These are phyloP conservation scores for Capsicum chinense DNA, from an alignment of 257 asterid species.

Conservation along the genomic window DNA sequence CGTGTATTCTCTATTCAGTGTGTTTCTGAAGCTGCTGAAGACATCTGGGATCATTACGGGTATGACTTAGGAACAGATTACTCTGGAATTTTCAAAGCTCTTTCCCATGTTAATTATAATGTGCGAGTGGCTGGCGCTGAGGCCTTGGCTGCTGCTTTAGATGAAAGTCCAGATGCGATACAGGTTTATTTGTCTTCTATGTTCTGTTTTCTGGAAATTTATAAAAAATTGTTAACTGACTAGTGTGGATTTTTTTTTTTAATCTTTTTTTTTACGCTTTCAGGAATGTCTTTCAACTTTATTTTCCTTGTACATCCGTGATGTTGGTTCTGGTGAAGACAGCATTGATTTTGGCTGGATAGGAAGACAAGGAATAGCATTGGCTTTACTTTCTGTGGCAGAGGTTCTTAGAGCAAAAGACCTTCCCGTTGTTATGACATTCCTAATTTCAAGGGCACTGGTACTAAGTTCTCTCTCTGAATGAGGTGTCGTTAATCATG, in stretches of 20 bases:
- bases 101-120: conserved; percentile 80
- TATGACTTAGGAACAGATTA: conserved; percentile 87
- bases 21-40: conserved; percentile 91
- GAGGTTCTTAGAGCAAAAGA: conserved; percentile 95
- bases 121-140: conserved; percentile 97
- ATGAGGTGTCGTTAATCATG: background rate
- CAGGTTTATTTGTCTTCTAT: conserved; percentile 57
- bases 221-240: background rate
- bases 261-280: background rate
- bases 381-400: conserved; percentile 80
- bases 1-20: conserved; percentile 48
- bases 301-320: conserved; percentile 84
- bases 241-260: background rate
- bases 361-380: conserved; percentile 95
- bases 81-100: conserved; percentile 81
- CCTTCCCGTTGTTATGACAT: conserved; percentile 98
- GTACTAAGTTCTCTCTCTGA: conserved; percentile 48
- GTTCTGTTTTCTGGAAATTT: conserved; percentile 23
- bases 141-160: conserved; percentile 97
- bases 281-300: conserved; percentile 91
- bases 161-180: conserved; percentile 91
- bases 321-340: conserved; percentile 63
- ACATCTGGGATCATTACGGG: conserved; percentile 90
- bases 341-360: conserved; percentile 79
- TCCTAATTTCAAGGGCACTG: conserved; percentile 95